Percentiles rank a stretch among this genome's conserved stretches.
Evolutionary conservation across 441 rosid genomes (phyloP).

Genomic region (Oxalis stricta): DNA sequence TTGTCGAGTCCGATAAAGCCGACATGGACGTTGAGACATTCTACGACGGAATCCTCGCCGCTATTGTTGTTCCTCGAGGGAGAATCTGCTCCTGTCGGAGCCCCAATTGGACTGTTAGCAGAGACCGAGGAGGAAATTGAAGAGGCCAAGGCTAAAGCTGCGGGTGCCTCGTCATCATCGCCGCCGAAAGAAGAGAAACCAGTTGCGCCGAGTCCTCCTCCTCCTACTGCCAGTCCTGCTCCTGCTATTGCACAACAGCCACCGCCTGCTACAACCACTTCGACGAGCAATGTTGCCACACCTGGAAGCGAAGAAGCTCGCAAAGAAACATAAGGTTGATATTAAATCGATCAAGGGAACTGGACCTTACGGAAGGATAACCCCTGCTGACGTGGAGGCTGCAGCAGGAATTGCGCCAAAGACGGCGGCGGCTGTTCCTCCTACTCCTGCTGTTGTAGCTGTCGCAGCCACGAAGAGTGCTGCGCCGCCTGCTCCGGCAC

Average conservation of each 20-base stretch:
- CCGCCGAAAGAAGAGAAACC: constrained; percentile 5
- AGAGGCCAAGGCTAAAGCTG: constrained; percentile 69
- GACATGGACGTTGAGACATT: constrained; percentile 98
- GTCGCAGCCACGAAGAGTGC: constrained; percentile 16
- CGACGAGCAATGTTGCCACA: constrained; percentile 53
- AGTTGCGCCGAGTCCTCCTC: constrained; percentile 26
- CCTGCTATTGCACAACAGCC: constrained; percentile 32
- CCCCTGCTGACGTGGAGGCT: constrained; percentile 64
- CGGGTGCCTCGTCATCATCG: constrained; percentile 14
- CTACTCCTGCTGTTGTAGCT: constrained; percentile 15
- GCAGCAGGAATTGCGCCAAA: constrained; percentile 69
- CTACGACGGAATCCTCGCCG: constrained; percentile 86
- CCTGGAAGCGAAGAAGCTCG: constrained; percentile 85
- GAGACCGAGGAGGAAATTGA: constrained; percentile 84
- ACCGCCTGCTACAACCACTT: constrained; percentile 26
- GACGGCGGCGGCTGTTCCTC: constrained; percentile 26
- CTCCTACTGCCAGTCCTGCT: constrained; percentile 36
- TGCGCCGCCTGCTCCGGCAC: constrained; percentile 25
- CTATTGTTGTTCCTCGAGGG: constrained; percentile 88
- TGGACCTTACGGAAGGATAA: constrained; percentile 76
- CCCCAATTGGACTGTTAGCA: constrained; percentile 77
- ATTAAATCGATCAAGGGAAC: constrained; percentile 48
- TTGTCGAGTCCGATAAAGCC: constrained; percentile 94
- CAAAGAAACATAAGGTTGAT: constrained; percentile 88
- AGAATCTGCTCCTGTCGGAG: constrained; percentile 76